Evolutionary conservation across 2,329 filamentous ascomycete genomes (phyloP).

Genomic region (Alternaria consortialis): DNA sequence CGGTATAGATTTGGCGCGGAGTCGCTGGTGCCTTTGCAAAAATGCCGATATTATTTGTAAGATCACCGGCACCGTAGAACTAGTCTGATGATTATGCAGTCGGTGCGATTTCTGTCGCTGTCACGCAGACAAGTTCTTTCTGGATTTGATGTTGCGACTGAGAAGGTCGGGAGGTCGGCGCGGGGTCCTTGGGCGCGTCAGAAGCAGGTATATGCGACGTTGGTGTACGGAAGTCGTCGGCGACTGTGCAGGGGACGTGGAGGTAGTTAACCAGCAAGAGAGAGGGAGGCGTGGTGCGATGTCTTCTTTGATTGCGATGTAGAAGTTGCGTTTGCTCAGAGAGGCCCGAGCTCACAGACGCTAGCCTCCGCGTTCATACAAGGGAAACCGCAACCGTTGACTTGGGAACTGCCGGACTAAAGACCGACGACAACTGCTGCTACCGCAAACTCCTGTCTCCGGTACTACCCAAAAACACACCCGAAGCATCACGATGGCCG

Average conservation of each 20-base stretch:
- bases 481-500: slow-evolving; percentile 53
- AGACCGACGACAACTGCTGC: slow-evolving; percentile 3
- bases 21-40: slow-evolving; percentile 1
- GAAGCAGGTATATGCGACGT: slow-evolving; percentile 8
- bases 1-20: not conserved
- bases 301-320: slow-evolving; percentile 11
- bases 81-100: not conserved
- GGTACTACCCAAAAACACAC: not conserved
- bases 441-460: not conserved
- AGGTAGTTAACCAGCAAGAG: not conserved
- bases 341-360: slow-evolving; percentile 25
- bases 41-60: not conserved
- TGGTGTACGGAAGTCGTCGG: slow-evolving; percentile 2
- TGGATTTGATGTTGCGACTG: slow-evolving; percentile 11
- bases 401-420: slow-evolving; percentile 10
- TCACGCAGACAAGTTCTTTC: slow-evolving; percentile 4
- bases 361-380: slow-evolving; percentile 30
- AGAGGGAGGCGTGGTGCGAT: slow-evolving; percentile 8
- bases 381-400: slow-evolving; percentile 18
- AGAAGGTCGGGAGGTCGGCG: slow-evolving; percentile 10
- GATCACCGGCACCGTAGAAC: not conserved
- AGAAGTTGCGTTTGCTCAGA: slow-evolving; percentile 26
- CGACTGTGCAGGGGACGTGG: slow-evolving; percentile 1
- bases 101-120: not conserved
- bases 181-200: slow-evolving; percentile 18